phyloP scores from a whole-genome alignment of 2,329 filamentous ascomycete genomes.

The Sclerotiophoma versabilis region DNA sequence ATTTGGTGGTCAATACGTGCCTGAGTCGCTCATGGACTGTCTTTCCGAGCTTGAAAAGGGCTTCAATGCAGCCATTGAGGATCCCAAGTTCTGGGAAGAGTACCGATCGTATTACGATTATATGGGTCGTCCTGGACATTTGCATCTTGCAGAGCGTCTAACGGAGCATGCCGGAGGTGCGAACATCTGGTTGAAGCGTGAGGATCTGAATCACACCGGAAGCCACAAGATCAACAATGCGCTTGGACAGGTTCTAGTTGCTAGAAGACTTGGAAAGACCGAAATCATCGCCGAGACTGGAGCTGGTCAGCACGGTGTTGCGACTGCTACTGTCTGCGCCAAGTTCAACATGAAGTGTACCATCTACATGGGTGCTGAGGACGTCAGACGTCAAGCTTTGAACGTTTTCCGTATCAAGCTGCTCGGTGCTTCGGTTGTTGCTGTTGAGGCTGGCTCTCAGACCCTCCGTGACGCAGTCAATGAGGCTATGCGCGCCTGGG shows the following conservation, averaged over 20 bases:
- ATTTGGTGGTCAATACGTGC: constrained; percentile 96
- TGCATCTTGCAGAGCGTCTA: constrained; percentile 87
- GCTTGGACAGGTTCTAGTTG: constrained; percentile 88
- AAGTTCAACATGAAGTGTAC: constrained; percentile 99
- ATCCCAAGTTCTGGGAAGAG: constrained; percentile 95
- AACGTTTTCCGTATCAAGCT: constrained; percentile 99
- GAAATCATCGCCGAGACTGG: constrained; percentile 98
- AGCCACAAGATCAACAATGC: constrained; percentile 99
- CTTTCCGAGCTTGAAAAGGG: constrained; percentile 87
- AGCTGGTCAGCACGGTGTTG: constrained; percentile 96
- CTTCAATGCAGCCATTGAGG: constrained; percentile 85
- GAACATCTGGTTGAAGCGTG: constrained; percentile 96
- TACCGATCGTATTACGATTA: constrained; percentile 95
- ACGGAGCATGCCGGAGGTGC: constrained; percentile 90
- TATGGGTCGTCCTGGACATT: constrained; percentile 92
- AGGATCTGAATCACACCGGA: constrained; percentile 97
- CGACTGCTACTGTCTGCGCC: constrained; percentile 95
- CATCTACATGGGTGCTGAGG: constrained; percentile 98
- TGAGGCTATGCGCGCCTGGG: constrained; percentile 93
- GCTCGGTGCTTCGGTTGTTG: constrained; percentile 88
- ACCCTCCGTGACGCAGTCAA: constrained; percentile 76
- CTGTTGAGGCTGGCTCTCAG: constrained; percentile 87
- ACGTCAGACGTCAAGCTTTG: constrained; percentile 91
- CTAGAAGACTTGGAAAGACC: constrained; percentile 86
- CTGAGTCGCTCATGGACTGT: constrained; percentile 97